Evolutionary conservation across 139 green algal species (phyloP).

Genomic region (Dunaliella primolecta): DNA sequence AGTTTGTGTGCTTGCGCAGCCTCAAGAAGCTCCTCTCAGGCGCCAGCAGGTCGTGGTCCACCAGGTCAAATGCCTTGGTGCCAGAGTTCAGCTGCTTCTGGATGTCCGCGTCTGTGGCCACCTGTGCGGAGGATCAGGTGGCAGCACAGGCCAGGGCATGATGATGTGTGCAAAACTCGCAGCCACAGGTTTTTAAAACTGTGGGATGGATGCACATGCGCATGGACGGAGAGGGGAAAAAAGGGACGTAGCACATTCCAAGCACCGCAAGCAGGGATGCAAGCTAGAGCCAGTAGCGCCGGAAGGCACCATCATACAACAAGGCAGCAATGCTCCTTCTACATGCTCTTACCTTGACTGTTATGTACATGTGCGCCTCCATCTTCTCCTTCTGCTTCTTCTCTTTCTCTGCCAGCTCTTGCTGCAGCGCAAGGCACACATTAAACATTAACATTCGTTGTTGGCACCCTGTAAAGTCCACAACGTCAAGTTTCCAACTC

Average conservation of each 20-base stretch:
- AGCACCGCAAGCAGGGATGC: background rate
- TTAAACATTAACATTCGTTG: background rate
- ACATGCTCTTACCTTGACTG: constrained; percentile 57
- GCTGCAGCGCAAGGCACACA: constrained; percentile 4
- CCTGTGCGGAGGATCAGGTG: constrained; percentile 15
- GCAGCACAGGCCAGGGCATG: background rate
- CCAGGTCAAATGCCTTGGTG: constrained; percentile 79
- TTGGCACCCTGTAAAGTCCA: no score
- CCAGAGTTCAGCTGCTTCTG: constrained; percentile 25
- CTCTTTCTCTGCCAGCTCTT: constrained; percentile 21
- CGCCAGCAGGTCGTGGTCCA: constrained; percentile 77
- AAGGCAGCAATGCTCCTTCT: no score
- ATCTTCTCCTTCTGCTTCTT: constrained; percentile 27
- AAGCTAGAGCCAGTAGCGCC: no score
- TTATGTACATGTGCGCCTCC: constrained; percentile 90
- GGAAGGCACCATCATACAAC: no score
- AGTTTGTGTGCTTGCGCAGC: constrained; percentile 74
- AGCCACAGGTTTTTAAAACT: no score
- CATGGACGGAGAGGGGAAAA: background rate
- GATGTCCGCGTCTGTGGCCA: constrained; percentile 65
- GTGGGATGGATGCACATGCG: no score
- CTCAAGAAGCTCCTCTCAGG: constrained; percentile 56
- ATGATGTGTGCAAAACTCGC: no score
- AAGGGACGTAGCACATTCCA: background rate
- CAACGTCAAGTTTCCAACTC: no score